Conservation (phyloP, 164 flowering plant species). For the Chloranthus sessilifolius region DNA sequence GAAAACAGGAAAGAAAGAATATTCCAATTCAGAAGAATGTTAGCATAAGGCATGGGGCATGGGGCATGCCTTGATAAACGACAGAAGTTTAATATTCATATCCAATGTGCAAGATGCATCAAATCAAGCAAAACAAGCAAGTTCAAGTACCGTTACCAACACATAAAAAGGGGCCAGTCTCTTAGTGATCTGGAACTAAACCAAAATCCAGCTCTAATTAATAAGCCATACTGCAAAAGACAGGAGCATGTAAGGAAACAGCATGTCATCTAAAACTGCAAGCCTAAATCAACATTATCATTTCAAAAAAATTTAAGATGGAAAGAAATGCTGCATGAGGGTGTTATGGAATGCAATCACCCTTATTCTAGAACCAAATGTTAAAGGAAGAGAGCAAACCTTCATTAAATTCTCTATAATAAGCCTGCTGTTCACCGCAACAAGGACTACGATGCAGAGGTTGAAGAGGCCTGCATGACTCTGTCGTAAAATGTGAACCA, state of each 20-base stretch:
- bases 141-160: slow-evolving; percentile 55
- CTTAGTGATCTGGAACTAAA: slow-evolving; percentile 75
- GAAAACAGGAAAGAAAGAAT: slow-evolving; percentile 6
- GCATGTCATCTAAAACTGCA: slow-evolving; percentile 5
- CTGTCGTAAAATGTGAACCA: slow-evolving; percentile 36
- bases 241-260: background rate
- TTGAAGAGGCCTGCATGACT: slow-evolving; percentile 97
- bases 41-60: no score
- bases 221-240: slow-evolving; percentile 90
- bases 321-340: background rate
- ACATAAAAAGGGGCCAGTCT: slow-evolving; percentile 97
- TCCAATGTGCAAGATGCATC: no score
- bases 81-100: no score
- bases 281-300: background rate
- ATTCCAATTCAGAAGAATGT: slow-evolving; percentile 5
- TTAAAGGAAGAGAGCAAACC: slow-evolving; percentile 40
- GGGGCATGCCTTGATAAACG: no score
- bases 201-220: slow-evolving; percentile 88
- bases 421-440: slow-evolving; percentile 92
- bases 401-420: slow-evolving; percentile 96
- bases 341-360: background rate
- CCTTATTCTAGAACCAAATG: background rate
- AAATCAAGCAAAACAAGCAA: background rate
- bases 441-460: slow-evolving; percentile 89
- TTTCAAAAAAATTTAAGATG: background rate